phyloP scores from a whole-genome alignment of 805 yeast genomes.

The Monosporozyma unispora region DNA sequence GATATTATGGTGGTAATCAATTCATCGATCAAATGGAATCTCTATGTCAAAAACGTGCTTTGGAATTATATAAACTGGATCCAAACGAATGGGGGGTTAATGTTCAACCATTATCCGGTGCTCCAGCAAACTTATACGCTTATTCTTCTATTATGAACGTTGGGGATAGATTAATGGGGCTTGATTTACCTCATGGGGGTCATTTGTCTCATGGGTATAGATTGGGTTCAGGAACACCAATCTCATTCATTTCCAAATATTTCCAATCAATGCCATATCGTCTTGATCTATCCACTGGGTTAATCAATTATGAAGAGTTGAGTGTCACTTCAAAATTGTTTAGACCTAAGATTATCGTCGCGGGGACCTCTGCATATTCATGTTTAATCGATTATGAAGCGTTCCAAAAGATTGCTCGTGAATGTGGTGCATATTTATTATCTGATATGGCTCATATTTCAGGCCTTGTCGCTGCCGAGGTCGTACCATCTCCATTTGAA shows the following conservation, averaged over 20 bases:
- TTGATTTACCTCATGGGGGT: conserved; percentile 97
- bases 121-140: conserved; percentile 92
- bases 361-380: conserved; percentile 95
- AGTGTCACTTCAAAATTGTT: conserved; percentile 73
- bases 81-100: conserved; percentile 93
- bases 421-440: conserved; percentile 84
- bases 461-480: conserved; percentile 92
- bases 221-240: conserved; percentile 72
- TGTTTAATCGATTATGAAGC: conserved; percentile 82
- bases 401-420: conserved; percentile 85
- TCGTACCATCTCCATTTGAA: conserved; percentile 85
- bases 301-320: conserved; percentile 84
- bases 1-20: conserved; percentile 97
- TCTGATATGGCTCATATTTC: conserved; percentile 98
- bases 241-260: conserved; percentile 85
- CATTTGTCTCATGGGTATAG: conserved; percentile 97
- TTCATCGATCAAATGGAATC: conserved; percentile 86
- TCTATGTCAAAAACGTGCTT: conserved; percentile 85
- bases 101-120: conserved; percentile 91
- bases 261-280: conserved; percentile 98
- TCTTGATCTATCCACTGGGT: conserved; percentile 74
- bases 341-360: conserved; percentile 92
- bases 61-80: conserved; percentile 68
- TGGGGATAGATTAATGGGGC: conserved; percentile 93
- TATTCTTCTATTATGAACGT: conserved; percentile 83